phyloP scores from a whole-genome alignment of 805 yeast genomes.

The Ogataea neopini region DNA sequence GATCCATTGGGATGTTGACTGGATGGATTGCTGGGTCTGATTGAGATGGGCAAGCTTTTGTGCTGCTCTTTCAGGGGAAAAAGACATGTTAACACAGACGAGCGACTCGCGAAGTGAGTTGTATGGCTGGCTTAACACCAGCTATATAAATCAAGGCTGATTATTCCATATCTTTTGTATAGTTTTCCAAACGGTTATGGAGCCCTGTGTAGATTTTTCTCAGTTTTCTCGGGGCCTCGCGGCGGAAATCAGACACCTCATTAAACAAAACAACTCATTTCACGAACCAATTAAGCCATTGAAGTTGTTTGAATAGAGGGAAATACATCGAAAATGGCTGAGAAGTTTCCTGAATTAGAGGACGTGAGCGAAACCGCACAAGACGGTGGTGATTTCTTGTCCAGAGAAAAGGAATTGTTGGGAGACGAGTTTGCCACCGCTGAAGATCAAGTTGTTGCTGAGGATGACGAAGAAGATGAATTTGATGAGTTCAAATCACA shows the following conservation, averaged over 20 bases:
- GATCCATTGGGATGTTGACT: slow-evolving; percentile 70
- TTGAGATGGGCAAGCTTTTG: slow-evolving; percentile 48
- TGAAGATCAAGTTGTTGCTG: slow-evolving; percentile 53
- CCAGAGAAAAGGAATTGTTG: slow-evolving; percentile 65
- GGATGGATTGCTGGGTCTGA: slow-evolving; percentile 72
- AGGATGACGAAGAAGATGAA: slow-evolving; percentile 45
- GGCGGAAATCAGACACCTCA: slow-evolving; percentile 10
- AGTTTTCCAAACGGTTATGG: slow-evolving; percentile 5
- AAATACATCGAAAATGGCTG: slow-evolving; percentile 50
- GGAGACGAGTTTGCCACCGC: slow-evolving; percentile 75
- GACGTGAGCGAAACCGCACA: slow-evolving; percentile 42
- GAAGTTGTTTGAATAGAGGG: neutral
- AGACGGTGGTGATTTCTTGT: slow-evolving; percentile 50
- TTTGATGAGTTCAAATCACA: slow-evolving; percentile 64
- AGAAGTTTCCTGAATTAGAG: slow-evolving; percentile 73
- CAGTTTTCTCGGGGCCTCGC: slow-evolving; percentile 2
- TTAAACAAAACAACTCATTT: neutral
- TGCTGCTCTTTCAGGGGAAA: slow-evolving; percentile 49
- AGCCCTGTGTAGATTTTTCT: neutral
- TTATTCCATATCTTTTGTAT: neutral
- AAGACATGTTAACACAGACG: too few relatives aligned
- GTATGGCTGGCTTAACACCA: too few relatives aligned
- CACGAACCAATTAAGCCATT: neutral
- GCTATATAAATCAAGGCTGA: neutral
- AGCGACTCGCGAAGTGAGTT: too few relatives aligned